Conservation (phyloP, 1,284 basidiomycete genomes). For the Microbotryomycetes sp. region DNA sequence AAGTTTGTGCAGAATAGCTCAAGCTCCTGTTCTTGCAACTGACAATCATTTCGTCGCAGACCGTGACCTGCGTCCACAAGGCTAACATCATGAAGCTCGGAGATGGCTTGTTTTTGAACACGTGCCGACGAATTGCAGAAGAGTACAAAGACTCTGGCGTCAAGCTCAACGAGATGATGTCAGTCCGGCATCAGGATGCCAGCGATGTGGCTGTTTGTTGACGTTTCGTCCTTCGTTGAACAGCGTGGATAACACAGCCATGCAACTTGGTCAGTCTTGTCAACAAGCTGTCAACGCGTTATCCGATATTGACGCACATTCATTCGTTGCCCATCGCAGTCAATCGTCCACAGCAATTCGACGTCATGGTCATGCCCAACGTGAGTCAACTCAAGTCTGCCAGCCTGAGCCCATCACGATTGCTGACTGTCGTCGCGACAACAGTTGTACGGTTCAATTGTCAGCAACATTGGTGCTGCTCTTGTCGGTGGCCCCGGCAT, state of each 20-base stretch:
- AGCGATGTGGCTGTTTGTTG: not conserved
- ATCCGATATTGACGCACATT: conserved; percentile 82
- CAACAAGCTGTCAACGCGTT: too few species aligned
- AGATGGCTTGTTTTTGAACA: conserved; percentile 98
- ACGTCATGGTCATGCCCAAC: conserved; percentile 99
- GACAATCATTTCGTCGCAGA: too few species aligned
- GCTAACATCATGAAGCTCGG: conserved; percentile 99
- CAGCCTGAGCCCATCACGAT: conserved; percentile 36
- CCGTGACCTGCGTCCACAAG: conserved; percentile 99
- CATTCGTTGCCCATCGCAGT: conserved; percentile 54
- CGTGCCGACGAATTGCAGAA: conserved; percentile 92
- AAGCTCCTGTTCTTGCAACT: not conserved
- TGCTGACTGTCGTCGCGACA: not conserved
- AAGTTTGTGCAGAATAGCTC: not conserved
- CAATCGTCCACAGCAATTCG: conserved; percentile 88
- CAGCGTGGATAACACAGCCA: conserved; percentile 39
- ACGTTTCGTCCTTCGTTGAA: not conserved
- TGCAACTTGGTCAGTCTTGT: conserved; percentile 18
- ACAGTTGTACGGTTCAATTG: conserved; percentile 78
- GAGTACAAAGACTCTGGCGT: conserved; percentile 89
- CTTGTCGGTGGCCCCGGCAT: conserved; percentile 97
- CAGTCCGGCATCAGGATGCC: conserved; percentile 37
- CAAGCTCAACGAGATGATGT: conserved; percentile 96
- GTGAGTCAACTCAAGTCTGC: conserved; percentile 40
- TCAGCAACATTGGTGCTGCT: conserved; percentile 96